phyloP scores from a whole-genome alignment of 441 rosid species.

The Isatis lusitanica region DNA sequence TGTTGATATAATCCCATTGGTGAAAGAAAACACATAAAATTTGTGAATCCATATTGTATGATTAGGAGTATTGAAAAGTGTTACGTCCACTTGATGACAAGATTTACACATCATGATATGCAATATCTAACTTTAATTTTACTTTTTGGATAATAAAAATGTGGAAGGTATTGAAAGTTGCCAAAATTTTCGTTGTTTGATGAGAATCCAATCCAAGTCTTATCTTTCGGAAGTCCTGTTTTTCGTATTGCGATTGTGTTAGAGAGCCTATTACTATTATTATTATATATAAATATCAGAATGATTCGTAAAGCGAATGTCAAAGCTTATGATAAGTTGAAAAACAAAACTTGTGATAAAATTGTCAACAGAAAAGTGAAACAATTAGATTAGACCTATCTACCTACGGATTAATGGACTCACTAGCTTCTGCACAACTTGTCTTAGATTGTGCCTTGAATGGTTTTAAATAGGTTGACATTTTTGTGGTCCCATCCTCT shows the following conservation, averaged over 20 bases:
- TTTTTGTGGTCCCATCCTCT: conserved; percentile 29
- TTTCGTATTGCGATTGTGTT: conserved; percentile 1
- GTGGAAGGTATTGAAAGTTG: conserved; percentile 28
- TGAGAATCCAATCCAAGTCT: conserved; percentile 27
- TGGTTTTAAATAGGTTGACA: conserved; percentile 26
- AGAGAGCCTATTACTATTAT: neutral
- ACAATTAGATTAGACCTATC: conserved; percentile 15
- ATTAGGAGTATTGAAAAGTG: conserved; percentile 22
- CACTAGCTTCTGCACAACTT: conserved; percentile 29
- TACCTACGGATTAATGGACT: conserved; percentile 27
- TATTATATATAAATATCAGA: neutral
- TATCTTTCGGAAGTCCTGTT: conserved; percentile 18
- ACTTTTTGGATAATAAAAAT: conserved; percentile 19
- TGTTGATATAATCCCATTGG: neutral
- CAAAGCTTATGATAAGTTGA: conserved; percentile 21
- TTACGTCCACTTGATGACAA: conserved; percentile 27
- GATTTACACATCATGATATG: conserved; percentile 27
- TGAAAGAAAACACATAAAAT: neutral
- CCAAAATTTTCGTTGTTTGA: conserved; percentile 12
- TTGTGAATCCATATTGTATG: conserved; percentile 22
- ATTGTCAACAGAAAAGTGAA: conserved; percentile 31
- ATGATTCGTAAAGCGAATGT: conserved; percentile 20
- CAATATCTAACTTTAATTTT: conserved; percentile 22
- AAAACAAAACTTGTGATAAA: neutral
- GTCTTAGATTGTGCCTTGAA: conserved; percentile 23